phyloP scores from a whole-genome alignment of 352 stramenopile species.

The Phytophthora sansomeana region DNA sequence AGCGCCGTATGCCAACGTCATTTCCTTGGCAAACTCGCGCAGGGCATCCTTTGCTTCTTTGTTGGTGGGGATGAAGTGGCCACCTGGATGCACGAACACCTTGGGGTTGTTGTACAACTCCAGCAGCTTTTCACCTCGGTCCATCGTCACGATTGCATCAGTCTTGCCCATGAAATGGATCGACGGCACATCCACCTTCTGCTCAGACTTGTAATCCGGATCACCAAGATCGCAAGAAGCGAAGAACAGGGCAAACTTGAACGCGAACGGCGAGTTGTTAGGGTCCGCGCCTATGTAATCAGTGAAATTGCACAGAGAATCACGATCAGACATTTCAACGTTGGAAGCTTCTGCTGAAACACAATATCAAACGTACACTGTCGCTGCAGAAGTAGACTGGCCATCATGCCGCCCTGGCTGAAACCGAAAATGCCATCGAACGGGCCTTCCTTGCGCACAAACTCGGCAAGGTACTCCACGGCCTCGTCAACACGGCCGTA shows the following conservation, averaged over 20 bases:
- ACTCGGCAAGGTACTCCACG: constrained; percentile 65
- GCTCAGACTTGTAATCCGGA: constrained; percentile 29
- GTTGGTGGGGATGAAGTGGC: constrained; percentile 85
- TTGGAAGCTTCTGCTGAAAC: background rate
- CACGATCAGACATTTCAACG: background rate
- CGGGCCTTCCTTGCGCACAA: constrained; percentile 72
- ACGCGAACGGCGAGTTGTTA: constrained; percentile 54
- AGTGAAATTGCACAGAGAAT: background rate
- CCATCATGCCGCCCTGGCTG: constrained; percentile 80
- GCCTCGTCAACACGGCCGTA: constrained; percentile 68
- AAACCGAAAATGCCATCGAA: constrained; percentile 88
- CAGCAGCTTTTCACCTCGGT: constrained; percentile 56
- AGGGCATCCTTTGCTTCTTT: constrained; percentile 83
- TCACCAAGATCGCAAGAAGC: constrained; percentile 48
- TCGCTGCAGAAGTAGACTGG: constrained; percentile 63
- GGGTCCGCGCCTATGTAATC: constrained; percentile 41
- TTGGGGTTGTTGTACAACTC: constrained; percentile 57
- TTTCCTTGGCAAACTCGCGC: constrained; percentile 65
- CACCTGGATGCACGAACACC: constrained; percentile 69
- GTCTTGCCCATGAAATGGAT: constrained; percentile 85
- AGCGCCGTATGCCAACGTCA: constrained; percentile 23
- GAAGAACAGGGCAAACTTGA: constrained; percentile 80
- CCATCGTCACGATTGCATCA: constrained; percentile 65
- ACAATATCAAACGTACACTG: constrained; percentile 44
- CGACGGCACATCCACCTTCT: constrained; percentile 65